phyloP scores from a whole-genome alignment of 805 yeast genomes.

The Sugiyamaella floridensis region DNA sequence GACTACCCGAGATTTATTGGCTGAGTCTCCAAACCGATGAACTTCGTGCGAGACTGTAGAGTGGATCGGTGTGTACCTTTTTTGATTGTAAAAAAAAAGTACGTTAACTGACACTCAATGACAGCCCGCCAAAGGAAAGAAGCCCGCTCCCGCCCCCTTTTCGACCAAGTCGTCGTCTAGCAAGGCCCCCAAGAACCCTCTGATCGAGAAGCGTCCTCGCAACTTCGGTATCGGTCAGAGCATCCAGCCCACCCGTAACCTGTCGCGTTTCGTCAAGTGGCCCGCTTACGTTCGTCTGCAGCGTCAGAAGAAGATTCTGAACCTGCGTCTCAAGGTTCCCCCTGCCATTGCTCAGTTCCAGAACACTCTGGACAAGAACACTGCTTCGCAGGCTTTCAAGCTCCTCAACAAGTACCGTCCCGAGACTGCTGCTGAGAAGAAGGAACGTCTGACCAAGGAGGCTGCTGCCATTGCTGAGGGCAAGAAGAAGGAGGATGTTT shows the following conservation, averaged over 20 bases:
- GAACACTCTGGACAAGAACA: conserved; percentile 94
- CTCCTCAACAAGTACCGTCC: conserved; percentile 99
- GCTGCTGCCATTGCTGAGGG: conserved; percentile 99
- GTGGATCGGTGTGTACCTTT: conserved; percentile 16
- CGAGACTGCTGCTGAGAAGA: conserved; percentile 95
- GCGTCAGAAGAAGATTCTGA: conserved; percentile 96
- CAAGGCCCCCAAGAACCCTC: conserved; percentile 63
- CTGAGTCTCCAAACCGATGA: conserved; percentile 16
- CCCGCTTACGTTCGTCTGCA: conserved; percentile 97
- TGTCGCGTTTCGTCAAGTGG: conserved; percentile 97
- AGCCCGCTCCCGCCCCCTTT: conserved; percentile 98
- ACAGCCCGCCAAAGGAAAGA: conserved; percentile 40
- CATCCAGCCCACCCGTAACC: conserved; percentile 92
- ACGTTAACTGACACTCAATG: conserved; percentile 20
- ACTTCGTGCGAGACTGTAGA: conserved; percentile 28
- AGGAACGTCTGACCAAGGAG: conserved; percentile 97
- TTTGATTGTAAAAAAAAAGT: no score
- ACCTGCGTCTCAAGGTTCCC: conserved; percentile 96
- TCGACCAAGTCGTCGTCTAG: conserved; percentile 50
- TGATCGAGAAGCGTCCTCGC: conserved; percentile 83
- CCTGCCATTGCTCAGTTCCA: conserved; percentile 98
- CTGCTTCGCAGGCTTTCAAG: conserved; percentile 95
- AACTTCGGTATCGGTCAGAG: conserved; percentile 96
- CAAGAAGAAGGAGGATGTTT: conserved; percentile 92
- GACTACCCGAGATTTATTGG: conserved; percentile 2